Base-by-base conservation (phyloP, 2,329 filamentous ascomycete species). In the Aspergillus ustus region DNA sequence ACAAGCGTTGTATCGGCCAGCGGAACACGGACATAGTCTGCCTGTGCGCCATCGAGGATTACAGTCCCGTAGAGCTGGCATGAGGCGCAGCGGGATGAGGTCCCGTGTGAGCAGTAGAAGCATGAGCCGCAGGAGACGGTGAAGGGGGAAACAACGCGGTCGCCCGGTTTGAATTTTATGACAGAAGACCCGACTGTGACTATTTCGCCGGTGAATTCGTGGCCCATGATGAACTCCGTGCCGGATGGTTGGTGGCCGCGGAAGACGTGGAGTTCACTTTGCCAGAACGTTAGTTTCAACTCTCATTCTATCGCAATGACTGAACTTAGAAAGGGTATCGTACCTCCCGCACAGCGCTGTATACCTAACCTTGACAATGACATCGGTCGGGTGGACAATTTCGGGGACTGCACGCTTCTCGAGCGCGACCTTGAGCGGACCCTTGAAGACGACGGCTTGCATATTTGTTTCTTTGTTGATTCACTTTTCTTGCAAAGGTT, bases 381-480 rank as follows among this genome's bases (percentile, higher is more conserved):
- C 86, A 73, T 97, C 93, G 57, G 83, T 85, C 3, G 86, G 82
- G 61, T 91, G 83, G 66, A 89, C 82, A 64, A 96, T 84, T 68
- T 87, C 84, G 0, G 92, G 93, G 4, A 92, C 83, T 0, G 92
- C 92, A 20, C 91, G 86, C 63, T 94, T 85, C 77, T 96, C 89
- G 52, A 97, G 77, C 0, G 85, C 88, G 59, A 96, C 84, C 70
- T 91, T 85, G 67, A 85, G 82, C 2, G 91, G 89, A 0, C 90
- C 92, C 66, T 94, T 90, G 80, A 96, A 95, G 59, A 96, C 85
- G 17, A 97, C 91, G 25, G 92, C 92, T 76, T 91, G 91, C 93
- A 97, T 97, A 0, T 84, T 91, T 4, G 37, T 31, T 31, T 19
- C 15, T 1, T 6, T 28, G 4, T n/a, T 17, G 25, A 19, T 31